Percentiles rank a stretch among this genome's conserved stretches.
Conservation (phyloP, 192 early-diverging fungal species). For the Backusella westeae region DNA sequence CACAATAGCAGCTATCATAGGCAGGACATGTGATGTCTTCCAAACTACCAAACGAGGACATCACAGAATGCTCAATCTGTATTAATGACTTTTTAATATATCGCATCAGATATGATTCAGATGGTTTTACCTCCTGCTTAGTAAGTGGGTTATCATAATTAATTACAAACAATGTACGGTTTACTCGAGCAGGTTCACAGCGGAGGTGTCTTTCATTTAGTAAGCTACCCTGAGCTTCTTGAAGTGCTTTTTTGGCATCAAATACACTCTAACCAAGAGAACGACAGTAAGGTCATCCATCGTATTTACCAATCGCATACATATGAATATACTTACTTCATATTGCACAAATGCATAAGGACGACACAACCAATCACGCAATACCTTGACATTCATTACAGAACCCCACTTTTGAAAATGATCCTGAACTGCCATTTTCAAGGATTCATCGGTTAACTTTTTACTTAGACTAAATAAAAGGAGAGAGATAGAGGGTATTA, state of each 20-base stretch:
- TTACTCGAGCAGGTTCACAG: constrained; percentile 74
- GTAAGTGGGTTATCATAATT: constrained; percentile 39
- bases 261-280: constrained; percentile 35
- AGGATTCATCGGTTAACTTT: constrained; percentile 45
- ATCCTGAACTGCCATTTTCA: constrained; percentile 50
- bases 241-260: constrained; percentile 58
- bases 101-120: neutral
- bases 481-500: neutral
- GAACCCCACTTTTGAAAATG: constrained; percentile 67
- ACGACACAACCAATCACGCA: constrained; percentile 67
- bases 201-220: constrained; percentile 69
- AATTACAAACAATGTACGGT: constrained; percentile 66
- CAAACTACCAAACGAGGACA: constrained; percentile 55
- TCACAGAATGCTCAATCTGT: constrained; percentile 34
- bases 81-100: neutral
- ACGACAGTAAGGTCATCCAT: neutral
- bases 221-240: constrained; percentile 64
- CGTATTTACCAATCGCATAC: neutral
- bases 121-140: constrained; percentile 38
- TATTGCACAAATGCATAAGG: constrained; percentile 84
- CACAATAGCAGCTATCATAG: constrained; percentile 38
- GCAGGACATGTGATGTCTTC: constrained; percentile 63
- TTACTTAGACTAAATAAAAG: constrained; percentile 49
- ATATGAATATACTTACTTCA: constrained; percentile 41
- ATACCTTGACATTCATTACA: constrained; percentile 66